A percentile compares a stretch with the other conserved stretches of the same genome.
phyloP scores from a whole-genome alignment of 306 rosid species.

The Phaseolus lunatus region DNA sequence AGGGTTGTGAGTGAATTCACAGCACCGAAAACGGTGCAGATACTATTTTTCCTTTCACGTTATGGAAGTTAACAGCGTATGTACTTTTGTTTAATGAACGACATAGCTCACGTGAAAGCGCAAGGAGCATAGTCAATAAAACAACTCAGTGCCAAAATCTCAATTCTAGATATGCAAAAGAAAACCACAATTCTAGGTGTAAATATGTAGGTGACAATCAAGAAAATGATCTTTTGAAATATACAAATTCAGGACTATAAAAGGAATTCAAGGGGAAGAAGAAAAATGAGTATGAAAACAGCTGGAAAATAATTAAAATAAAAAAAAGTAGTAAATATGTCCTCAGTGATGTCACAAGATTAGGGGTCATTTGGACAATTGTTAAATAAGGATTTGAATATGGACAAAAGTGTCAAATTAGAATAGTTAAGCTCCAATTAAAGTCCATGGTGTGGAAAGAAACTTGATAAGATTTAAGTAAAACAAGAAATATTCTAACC shows the following conservation, averaged over 20 bases:
- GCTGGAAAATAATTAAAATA: constrained; percentile 15
- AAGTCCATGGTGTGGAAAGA: constrained; percentile 45
- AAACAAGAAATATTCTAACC: constrained; percentile 27
- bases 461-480: constrained; percentile 31
- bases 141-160: neutral
- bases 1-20: constrained; percentile 21
- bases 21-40: constrained; percentile 3
- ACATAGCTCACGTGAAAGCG: constrained; percentile 24
- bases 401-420: constrained; percentile 40
- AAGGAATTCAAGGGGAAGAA: constrained; percentile 19
- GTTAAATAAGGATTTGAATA: constrained; percentile 38
- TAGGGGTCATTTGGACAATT: constrained; percentile 32
- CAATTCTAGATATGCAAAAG: constrained; percentile 13
- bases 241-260: neutral
- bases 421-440: constrained; percentile 38
- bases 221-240: constrained; percentile 31
- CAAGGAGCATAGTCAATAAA: constrained; percentile 7
- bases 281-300: constrained; percentile 11
- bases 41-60: constrained; percentile 23
- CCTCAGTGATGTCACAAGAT: constrained; percentile 28
- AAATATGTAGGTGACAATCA: constrained; percentile 29
- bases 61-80: neutral
- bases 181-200: constrained; percentile 12
- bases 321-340: constrained; percentile 12
- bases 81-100: constrained; percentile 12